phyloP scores from a whole-genome alignment of 192 early-diverging fungal species.

The Dimargaris verticillata region DNA sequence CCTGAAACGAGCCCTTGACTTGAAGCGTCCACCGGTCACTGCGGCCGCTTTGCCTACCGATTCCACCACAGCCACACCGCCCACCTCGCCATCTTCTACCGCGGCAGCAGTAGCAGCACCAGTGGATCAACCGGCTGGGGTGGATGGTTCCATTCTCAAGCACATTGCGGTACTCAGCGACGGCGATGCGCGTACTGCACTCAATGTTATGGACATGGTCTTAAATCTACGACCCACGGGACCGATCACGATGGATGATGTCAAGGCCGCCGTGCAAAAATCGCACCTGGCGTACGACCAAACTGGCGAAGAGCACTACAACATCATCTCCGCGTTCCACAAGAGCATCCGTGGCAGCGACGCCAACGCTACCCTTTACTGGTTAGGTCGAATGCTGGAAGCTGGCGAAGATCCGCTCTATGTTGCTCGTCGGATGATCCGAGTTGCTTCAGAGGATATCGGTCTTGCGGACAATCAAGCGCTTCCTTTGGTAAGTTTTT shows the following conservation, averaged over 20 bases:
- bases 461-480: slow-evolving; percentile 70
- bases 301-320: slow-evolving; percentile 78
- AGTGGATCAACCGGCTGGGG: slow-evolving; percentile 15
- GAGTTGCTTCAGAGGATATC: slow-evolving; percentile 77
- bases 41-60: slow-evolving; percentile 10
- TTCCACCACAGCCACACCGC: background rate
- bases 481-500: slow-evolving; percentile 37
- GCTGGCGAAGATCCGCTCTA: slow-evolving; percentile 85
- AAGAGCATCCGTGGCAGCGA: slow-evolving; percentile 79
- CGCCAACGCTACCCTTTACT: slow-evolving; percentile 64
- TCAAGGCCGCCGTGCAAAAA: slow-evolving; percentile 59
- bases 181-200: slow-evolving; percentile 42
- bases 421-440: slow-evolving; percentile 58
- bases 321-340: slow-evolving; percentile 78
- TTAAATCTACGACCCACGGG: slow-evolving; percentile 17
- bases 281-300: slow-evolving; percentile 68
- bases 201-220: slow-evolving; percentile 20
- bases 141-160: slow-evolving; percentile 19
- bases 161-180: slow-evolving; percentile 51
- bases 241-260: slow-evolving; percentile 25
- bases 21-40: slow-evolving; percentile 28
- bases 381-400: slow-evolving; percentile 79
- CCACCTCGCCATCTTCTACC: no score
- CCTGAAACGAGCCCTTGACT: slow-evolving; percentile 32
- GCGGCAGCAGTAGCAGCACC: background rate